Percentiles rank a stretch among this genome's conserved stretches.
Evolutionary conservation across 176 grass and related monocot genomes (phyloP).

Genomic region (Raddia distichophylla): DNA sequence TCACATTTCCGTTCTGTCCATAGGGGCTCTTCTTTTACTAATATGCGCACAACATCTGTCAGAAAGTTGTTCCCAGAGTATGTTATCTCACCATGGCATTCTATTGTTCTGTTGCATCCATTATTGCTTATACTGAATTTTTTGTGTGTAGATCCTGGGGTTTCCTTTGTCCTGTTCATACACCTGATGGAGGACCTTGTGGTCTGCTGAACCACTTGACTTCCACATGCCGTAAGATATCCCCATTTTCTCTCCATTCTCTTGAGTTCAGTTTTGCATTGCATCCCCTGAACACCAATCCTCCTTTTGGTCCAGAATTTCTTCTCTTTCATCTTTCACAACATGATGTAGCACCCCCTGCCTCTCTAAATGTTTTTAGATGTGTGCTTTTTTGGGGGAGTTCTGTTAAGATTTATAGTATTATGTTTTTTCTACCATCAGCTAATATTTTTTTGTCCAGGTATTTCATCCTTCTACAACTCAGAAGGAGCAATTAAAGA

Average conservation of each 20-base stretch:
- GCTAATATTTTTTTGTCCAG: conserved; percentile 47
- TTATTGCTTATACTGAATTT: background rate
- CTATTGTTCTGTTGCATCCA: conserved; percentile 31
- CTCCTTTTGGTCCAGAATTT: conserved; percentile 13
- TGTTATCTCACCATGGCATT: conserved; percentile 37
- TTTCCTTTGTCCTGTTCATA: conserved; percentile 95
- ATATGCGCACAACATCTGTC: conserved; percentile 89
- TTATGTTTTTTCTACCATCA: conserved; percentile 14
- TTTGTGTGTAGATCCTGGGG: conserved; percentile 70
- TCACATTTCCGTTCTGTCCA: conserved; percentile 95
- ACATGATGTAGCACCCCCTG: background rate
- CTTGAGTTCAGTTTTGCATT: background rate
- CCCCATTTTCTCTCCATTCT: conserved; percentile 20
- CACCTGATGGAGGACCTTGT: conserved; percentile 91
- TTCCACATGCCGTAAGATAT: conserved; percentile 74
- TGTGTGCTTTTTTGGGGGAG: background rate
- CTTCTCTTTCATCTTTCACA: conserved; percentile 26
- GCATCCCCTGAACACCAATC: background rate
- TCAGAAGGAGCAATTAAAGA: conserved; percentile 69
- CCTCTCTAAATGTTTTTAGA: background rate
- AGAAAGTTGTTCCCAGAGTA: conserved; percentile 98
- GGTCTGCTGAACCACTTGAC: conserved; percentile 97
- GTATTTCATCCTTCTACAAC: conserved; percentile 84
- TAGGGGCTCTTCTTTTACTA: conserved; percentile 93
- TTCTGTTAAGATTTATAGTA: background rate